A percentile compares a stretch with the other conserved stretches of the same genome.
These are phyloP conservation scores for Limnanthes douglasii DNA, from an alignment of 345 rosid genomes.

Conservation along the genomic window DNA sequence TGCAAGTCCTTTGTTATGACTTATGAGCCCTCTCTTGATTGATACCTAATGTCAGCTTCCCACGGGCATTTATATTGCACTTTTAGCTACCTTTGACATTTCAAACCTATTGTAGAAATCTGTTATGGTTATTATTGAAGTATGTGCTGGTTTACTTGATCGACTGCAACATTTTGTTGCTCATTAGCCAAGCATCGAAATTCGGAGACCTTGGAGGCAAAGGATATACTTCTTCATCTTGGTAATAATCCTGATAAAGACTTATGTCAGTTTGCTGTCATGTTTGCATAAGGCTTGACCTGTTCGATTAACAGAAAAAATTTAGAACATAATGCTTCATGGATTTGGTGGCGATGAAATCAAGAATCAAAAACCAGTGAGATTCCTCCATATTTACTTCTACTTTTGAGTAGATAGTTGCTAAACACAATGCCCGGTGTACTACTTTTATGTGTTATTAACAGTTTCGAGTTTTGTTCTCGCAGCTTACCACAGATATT, in stretches of 20 bases:
- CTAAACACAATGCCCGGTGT: background rate
- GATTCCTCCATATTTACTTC: constrained; percentile 6
- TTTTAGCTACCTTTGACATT: too few relatives aligned
- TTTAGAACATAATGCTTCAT: constrained; percentile 84
- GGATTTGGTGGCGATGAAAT: constrained; percentile 87
- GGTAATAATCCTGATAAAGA: too few relatives aligned
- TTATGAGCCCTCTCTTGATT: too few relatives aligned
- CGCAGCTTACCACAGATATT: constrained; percentile 60
- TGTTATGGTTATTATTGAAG: too few relatives aligned
- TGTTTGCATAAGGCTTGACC: constrained; percentile 6
- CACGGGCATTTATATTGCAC: too few relatives aligned
- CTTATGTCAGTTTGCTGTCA: background rate
- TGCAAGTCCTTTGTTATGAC: too few relatives aligned
- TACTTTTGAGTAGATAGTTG: background rate
- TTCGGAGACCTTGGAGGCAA: constrained; percentile 85
- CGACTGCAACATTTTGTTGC: constrained; percentile 94
- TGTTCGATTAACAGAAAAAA: constrained; percentile 37
- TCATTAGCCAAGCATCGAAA: constrained; percentile 92
- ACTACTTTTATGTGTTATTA: background rate
- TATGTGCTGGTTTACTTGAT: background rate
- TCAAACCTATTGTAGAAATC: too few relatives aligned
- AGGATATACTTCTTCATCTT: constrained; percentile 88
- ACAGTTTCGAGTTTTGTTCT: constrained; percentile 7
- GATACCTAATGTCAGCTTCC: too few relatives aligned
- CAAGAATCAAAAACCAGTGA: constrained; percentile 74